phyloP scores from a whole-genome alignment of 1,284 basidiomycete genomes.

The Ceratobasidium sp. region DNA sequence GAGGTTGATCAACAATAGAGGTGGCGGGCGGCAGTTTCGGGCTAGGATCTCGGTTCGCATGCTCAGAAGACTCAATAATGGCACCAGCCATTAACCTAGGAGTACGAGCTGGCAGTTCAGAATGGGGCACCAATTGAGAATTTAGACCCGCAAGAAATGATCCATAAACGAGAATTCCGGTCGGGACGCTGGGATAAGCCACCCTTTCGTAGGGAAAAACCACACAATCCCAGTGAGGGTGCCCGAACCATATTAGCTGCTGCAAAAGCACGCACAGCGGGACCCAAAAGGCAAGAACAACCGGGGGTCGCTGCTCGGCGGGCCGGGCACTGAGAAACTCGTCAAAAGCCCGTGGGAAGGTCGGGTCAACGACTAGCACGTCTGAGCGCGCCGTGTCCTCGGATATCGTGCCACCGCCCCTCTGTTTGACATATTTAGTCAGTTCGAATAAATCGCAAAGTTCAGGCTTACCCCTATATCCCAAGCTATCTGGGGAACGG shows the following conservation, averaged over 20 bases:
- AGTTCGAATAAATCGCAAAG: not conserved
- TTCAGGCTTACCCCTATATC: conserved; percentile 18
- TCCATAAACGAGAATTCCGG: conserved; percentile 1
- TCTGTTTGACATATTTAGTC: not conserved
- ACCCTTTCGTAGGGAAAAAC: conserved; percentile 7
- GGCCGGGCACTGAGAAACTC: conserved; percentile 16
- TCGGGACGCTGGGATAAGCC: conserved; percentile 13
- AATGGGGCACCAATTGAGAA: not conserved
- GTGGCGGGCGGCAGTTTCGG: too few relatives aligned
- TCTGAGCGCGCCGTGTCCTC: not conserved
- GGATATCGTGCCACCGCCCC: not conserved
- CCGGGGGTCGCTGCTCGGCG: conserved; percentile 13
- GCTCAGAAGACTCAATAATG: not conserved
- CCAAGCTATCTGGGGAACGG: not conserved
- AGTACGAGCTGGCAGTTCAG: not conserved
- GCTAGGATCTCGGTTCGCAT: not conserved
- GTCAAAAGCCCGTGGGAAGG: conserved; percentile 10
- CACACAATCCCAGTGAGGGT: conserved; percentile 17
- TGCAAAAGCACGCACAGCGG: conserved; percentile 18
- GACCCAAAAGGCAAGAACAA: conserved; percentile 37
- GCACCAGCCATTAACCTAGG: not conserved
- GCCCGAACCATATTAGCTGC: conserved; percentile 15
- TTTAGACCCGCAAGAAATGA: conserved; percentile 27
- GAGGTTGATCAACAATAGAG: too few relatives aligned
- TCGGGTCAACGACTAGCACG: conserved; percentile 36